Conservation (phyloP, 2,329 filamentous ascomycete species). For the Sclerotiophoma versabilis region DNA sequence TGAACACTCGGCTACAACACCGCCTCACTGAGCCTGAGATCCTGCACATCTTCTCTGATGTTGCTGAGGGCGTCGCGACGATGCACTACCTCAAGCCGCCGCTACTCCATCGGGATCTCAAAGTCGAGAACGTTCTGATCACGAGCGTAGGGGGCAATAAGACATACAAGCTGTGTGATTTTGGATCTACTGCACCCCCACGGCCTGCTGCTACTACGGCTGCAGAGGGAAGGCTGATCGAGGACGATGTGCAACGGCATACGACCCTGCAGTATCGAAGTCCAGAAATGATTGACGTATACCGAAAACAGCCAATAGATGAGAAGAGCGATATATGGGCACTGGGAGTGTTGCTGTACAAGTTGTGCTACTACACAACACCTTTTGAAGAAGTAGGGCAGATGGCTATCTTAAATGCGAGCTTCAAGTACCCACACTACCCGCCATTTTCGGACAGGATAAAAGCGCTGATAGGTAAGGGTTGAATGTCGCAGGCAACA, state of each 20-base stretch:
- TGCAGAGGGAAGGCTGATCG: conserved; percentile 87
- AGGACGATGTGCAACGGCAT: conserved; percentile 96
- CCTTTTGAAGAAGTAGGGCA: conserved; percentile 98
- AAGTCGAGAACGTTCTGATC: conserved; percentile 98
- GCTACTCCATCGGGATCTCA: conserved; percentile 90
- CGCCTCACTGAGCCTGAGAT: conserved; percentile 97
- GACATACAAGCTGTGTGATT: conserved; percentile 96
- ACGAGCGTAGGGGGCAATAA: conserved; percentile 69
- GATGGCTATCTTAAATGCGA: conserved; percentile 95
- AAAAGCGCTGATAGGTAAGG: conserved; percentile 84
- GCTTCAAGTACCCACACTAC: conserved; percentile 87
- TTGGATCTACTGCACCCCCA: conserved; percentile 88
- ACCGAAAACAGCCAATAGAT: conserved; percentile 93
- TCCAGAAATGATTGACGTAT: conserved; percentile 98
- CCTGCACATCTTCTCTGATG: conserved; percentile 93
- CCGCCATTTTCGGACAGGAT: conserved; percentile 88
- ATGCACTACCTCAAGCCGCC: conserved; percentile 99
- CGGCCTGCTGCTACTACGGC: conserved; percentile 84
- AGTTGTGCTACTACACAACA: conserved; percentile 98
- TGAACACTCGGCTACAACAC: conserved; percentile 98
- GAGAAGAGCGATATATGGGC: conserved; percentile 99
- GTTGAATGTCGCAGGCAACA: conserved; percentile 25
- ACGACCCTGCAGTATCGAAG: conserved; percentile 97
- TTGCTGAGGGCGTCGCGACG: conserved; percentile 93
- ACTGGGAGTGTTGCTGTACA: conserved; percentile 91